Percentiles rank a stretch among this genome's conserved stretches.
Evolutionary conservation across 176 grass and related monocot genomes (phyloP).

Genomic region (Carex scoparia): DNA sequence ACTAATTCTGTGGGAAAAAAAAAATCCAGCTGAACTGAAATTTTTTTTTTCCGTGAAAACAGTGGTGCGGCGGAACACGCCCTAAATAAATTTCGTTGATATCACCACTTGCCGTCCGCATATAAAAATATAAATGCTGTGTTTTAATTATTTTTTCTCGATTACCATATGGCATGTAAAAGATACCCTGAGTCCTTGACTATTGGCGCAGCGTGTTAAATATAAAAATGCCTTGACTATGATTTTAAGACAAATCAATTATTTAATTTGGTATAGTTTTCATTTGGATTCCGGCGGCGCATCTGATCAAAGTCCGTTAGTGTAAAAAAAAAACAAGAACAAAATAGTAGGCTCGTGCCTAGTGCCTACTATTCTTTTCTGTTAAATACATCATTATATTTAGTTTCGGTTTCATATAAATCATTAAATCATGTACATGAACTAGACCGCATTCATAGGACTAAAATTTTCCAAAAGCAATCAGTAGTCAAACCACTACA

Average conservation of each 20-base stretch:
- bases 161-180: not conserved
- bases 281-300: not conserved
- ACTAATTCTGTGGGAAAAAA: too few relatives aligned
- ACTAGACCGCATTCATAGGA: not conserved
- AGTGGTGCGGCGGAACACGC: too few relatives aligned
- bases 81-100: too few relatives aligned
- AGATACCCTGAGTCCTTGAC: not conserved
- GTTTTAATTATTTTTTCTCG: not conserved
- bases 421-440: not conserved
- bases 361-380: not conserved
- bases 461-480: not conserved
- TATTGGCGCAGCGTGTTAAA: too few relatives aligned
- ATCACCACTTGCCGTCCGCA: too few relatives aligned
- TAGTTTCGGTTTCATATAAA: not conserved
- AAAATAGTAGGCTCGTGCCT: not conserved
- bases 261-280: too few relatives aligned
- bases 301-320: not conserved
- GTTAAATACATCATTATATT: not conserved
- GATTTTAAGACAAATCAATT: not conserved
- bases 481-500: not conserved
- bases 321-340: not conserved
- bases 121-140: not conserved
- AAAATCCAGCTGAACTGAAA: too few relatives aligned
- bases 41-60: too few relatives aligned
- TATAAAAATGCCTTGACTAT: not conserved